phyloP scores from a whole-genome alignment of 2,329 filamentous ascomycete genomes.

The Mycosphaerella sp. region DNA sequence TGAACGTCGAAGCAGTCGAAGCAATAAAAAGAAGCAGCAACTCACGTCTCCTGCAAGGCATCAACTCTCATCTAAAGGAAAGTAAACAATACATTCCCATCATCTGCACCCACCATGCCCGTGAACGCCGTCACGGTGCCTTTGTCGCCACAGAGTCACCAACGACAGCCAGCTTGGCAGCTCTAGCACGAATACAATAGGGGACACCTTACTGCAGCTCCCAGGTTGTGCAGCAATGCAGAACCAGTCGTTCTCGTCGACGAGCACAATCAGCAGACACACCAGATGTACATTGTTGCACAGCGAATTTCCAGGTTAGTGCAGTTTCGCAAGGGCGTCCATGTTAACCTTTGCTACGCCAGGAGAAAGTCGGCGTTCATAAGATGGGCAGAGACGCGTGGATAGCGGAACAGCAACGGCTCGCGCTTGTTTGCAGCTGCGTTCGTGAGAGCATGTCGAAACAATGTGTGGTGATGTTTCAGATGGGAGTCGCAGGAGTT shows the following conservation, averaged over 20 bases:
- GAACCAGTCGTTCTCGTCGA: conserved; percentile 6
- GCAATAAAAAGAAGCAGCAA: conserved; percentile 1
- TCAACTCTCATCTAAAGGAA: conserved; percentile 12
- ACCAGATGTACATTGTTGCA: conserved; percentile 6
- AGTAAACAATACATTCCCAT: conserved; percentile 12
- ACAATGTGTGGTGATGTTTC: conserved; percentile 10
- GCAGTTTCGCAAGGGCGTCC: conserved; percentile 14
- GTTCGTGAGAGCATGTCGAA: conserved; percentile 7
- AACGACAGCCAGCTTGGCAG: conserved; percentile 11
- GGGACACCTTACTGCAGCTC: conserved; percentile 11
- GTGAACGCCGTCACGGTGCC: conserved; percentile 2
- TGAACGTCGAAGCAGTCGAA: neutral
- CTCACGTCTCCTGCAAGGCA: conserved; percentile 11
- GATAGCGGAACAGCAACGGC: conserved; percentile 4
- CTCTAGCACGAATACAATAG: conserved; percentile 9
- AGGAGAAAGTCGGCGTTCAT: conserved; percentile 10
- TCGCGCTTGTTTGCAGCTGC: conserved; percentile 1
- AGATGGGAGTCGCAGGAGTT: neutral
- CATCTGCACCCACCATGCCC: conserved; percentile 5
- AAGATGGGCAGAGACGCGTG: neutral
- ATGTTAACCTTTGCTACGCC: conserved; percentile 8
- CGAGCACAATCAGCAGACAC: conserved; percentile 11
- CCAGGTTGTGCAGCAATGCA: conserved; percentile 2
- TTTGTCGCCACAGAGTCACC: conserved; percentile 6
- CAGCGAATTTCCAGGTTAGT: conserved; percentile 4